Conservation (phyloP, 305 asterid genomes). For the Fraxinus floribunda region DNA sequence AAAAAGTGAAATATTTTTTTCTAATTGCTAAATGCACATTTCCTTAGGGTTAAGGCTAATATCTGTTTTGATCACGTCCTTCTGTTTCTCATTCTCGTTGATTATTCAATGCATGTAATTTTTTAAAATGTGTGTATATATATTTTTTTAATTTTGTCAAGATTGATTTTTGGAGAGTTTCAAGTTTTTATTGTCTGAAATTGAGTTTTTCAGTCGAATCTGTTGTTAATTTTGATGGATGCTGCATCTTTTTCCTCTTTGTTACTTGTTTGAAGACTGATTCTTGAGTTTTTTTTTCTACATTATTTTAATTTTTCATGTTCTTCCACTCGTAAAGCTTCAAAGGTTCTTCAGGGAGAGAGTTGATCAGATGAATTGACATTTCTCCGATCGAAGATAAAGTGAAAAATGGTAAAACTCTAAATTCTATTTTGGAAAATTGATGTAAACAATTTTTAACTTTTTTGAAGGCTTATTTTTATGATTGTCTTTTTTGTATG, state of each 20-base stretch:
- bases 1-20: background rate
- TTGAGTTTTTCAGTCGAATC: slow-evolving; percentile 21
- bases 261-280: background rate
- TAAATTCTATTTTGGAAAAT: background rate
- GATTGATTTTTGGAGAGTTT: background rate
- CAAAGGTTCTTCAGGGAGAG: background rate
- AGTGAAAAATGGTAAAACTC: background rate
- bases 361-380: background rate
- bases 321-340: background rate
- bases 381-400: background rate
- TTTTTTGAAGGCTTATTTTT: background rate
- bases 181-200: background rate
- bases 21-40: slow-evolving; percentile 1
- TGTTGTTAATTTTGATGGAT: background rate
- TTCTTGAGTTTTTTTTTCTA: slow-evolving; percentile 8
- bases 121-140: background rate
- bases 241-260: background rate
- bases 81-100: slow-evolving; percentile 21
- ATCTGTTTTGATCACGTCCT: slow-evolving; percentile 17
- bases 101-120: slow-evolving; percentile 16
- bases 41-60: slow-evolving; percentile 25
- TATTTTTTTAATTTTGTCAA: background rate
- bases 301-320: background rate
- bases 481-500: background rate
- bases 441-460: background rate